A percentile compares a stretch with the other conserved stretches of the same genome.
These are phyloP conservation scores for Alternaria gaisen DNA, from an alignment of 2,329 filamentous ascomycete genomes.

Conservation along the genomic window DNA sequence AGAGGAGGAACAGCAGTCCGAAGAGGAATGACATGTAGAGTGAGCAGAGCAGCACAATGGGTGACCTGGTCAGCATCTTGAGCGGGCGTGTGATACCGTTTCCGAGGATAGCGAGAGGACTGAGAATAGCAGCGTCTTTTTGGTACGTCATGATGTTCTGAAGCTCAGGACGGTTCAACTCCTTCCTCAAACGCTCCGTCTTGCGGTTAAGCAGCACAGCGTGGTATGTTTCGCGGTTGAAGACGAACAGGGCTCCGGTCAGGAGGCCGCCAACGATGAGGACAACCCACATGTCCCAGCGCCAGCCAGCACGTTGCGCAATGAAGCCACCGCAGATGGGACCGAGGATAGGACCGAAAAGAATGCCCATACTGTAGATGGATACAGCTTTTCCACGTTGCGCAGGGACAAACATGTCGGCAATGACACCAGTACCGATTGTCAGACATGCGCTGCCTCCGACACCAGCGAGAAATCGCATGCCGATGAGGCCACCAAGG, in stretches of 20 bases:
- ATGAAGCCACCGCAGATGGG: constrained; percentile 49
- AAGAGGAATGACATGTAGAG: constrained; percentile 49
- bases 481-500: constrained; percentile 45
- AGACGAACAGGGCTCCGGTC: constrained; percentile 45
- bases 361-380: constrained; percentile 40
- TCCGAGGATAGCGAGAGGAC: constrained; percentile 29
- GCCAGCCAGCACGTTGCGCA: constrained; percentile 35
- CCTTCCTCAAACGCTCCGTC: constrained; percentile 62
- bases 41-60: constrained; percentile 46
- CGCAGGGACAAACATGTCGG: constrained; percentile 45
- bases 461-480: constrained; percentile 27
- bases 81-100: constrained; percentile 49
- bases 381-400: constrained; percentile 47
- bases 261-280: constrained; percentile 39
- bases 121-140: constrained; percentile 27
- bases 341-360: constrained; percentile 46
- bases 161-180: constrained; percentile 56
- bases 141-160: constrained; percentile 53
- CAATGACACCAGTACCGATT: constrained; percentile 48
- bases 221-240: constrained; percentile 60
- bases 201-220: constrained; percentile 61
- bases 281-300: constrained; percentile 49
- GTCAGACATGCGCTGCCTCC: constrained; percentile 46
- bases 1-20: constrained; percentile 48
- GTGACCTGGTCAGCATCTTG: constrained; percentile 44